Conservation (phyloP, 306 rosid genomes). For the Inga laurina region DNA sequence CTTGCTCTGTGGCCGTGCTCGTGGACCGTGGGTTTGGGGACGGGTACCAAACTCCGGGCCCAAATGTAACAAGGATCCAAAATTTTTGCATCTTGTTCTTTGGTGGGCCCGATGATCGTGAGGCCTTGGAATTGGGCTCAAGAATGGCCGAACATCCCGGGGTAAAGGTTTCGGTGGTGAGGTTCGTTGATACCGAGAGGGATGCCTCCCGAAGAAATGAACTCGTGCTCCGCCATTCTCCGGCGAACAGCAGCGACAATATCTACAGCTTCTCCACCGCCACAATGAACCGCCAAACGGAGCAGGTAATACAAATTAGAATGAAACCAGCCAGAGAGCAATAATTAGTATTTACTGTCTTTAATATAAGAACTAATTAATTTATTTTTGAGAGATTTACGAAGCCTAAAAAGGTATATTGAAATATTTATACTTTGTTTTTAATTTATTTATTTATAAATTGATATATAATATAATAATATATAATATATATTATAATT, state of each 20-base stretch:
- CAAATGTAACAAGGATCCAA: constrained; percentile 4
- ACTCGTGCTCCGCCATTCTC: neutral
- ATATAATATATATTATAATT: too few relatives aligned
- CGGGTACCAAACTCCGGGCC: constrained; percentile 31
- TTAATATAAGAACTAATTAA: too few relatives aligned
- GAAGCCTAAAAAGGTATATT: too few relatives aligned
- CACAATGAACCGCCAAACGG: neutral
- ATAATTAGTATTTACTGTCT: too few relatives aligned
- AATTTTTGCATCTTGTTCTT: constrained; percentile 61
- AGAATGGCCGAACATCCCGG: neutral
- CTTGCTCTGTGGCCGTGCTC: constrained; percentile 72
- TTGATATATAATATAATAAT: too few relatives aligned
- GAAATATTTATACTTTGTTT: too few relatives aligned
- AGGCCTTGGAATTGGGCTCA: constrained; percentile 60
- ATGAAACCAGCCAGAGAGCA: neutral
- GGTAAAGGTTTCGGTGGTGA: constrained; percentile 35
- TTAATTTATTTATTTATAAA: too few relatives aligned
- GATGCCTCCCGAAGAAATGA: neutral
- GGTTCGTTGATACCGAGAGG: constrained; percentile 39
- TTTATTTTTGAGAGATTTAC: too few relatives aligned
- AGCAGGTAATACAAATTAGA: neutral
- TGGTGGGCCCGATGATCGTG: constrained; percentile 89
- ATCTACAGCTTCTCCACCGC: neutral
- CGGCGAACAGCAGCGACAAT: neutral
- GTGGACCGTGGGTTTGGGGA: constrained; percentile 72